These are phyloP conservation scores for Trichoderma simmonsii DNA, from an alignment of 2,329 filamentous ascomycete genomes.

Conservation along the genomic window DNA sequence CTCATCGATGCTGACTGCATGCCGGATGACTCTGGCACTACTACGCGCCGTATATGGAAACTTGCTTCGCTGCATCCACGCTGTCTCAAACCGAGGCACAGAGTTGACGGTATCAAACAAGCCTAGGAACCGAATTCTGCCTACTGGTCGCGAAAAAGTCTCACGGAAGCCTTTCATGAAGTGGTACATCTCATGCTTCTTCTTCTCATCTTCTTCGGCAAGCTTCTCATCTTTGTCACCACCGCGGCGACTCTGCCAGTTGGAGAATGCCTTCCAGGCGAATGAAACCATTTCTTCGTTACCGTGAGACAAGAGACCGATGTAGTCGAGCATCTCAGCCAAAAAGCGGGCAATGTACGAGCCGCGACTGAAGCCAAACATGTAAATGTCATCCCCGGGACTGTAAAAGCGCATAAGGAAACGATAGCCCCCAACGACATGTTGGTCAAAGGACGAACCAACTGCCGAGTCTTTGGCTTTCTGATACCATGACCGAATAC, in stretches of 20 bases:
- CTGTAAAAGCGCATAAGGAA: slow-evolving; percentile 74
- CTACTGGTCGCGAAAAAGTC: slow-evolving; percentile 73
- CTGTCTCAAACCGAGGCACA: slow-evolving; percentile 71
- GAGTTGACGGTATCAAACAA: slow-evolving; percentile 82
- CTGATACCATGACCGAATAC: slow-evolving; percentile 62
- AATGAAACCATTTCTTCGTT: slow-evolving; percentile 85
- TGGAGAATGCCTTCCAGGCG: slow-evolving; percentile 77
- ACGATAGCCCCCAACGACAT: slow-evolving; percentile 79
- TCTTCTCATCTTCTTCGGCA: slow-evolving; percentile 29
- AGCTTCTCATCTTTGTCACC: slow-evolving; percentile 43
- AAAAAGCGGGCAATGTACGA: slow-evolving; percentile 72
- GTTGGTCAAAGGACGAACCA: slow-evolving; percentile 75
- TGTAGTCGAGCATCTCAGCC: slow-evolving; percentile 80
- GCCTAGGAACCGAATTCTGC: slow-evolving; percentile 71
- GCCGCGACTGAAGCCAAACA: slow-evolving; percentile 72
- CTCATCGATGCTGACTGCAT: slow-evolving; percentile 70
- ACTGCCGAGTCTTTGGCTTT: slow-evolving; percentile 78
- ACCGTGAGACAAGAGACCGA: slow-evolving; percentile 74
- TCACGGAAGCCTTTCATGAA: slow-evolving; percentile 80
- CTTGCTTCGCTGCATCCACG: slow-evolving; percentile 75
- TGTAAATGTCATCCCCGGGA: slow-evolving; percentile 62
- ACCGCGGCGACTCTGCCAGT: slow-evolving; percentile 64
- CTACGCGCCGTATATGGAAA: slow-evolving; percentile 65
- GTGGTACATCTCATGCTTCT: slow-evolving; percentile 58
- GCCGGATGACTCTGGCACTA: slow-evolving; percentile 60